Conservation (phyloP, 2,329 filamentous ascomycete genomes). For the Alternaria hordeiaustralica region DNA sequence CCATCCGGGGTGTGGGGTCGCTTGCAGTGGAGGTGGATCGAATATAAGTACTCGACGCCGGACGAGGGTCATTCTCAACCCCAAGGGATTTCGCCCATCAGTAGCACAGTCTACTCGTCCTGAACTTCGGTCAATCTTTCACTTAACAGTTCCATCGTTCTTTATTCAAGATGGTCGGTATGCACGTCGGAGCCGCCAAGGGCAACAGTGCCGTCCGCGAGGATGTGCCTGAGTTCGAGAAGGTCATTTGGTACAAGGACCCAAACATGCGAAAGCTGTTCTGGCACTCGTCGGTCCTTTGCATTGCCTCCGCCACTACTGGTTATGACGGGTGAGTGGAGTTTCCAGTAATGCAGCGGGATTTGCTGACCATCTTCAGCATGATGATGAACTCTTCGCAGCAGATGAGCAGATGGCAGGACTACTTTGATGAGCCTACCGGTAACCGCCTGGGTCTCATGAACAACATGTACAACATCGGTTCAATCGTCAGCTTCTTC, state of each 20-base stretch:
- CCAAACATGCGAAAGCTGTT: conserved; percentile 63
- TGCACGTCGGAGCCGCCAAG: conserved; percentile 23
- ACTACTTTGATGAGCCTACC: conserved; percentile 47
- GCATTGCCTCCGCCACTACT: conserved; percentile 63
- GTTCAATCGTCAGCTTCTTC: conserved; percentile 47
- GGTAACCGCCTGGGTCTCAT: conserved; percentile 54
- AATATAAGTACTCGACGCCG: conserved; percentile 28
- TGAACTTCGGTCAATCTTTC: neutral
- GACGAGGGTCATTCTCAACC: conserved; percentile 9
- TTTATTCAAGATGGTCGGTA: conserved; percentile 18
- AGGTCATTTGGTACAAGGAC: conserved; percentile 61
- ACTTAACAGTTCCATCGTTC: neutral
- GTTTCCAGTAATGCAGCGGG: neutral
- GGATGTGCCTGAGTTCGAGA: conserved; percentile 59
- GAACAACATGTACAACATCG: conserved; percentile 54
- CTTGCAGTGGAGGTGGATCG: conserved; percentile 3
- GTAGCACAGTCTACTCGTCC: conserved; percentile 12
- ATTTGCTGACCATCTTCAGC: conserved; percentile 27
- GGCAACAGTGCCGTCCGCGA: conserved; percentile 47
- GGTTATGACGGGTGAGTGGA: conserved; percentile 60
- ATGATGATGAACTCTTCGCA: conserved; percentile 55
- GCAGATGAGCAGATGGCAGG: conserved; percentile 48
- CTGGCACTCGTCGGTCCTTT: conserved; percentile 59
- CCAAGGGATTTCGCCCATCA: conserved; percentile 22
- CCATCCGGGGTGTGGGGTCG: neutral